Percentiles rank a stretch among this genome's conserved stretches.
Evolutionary conservation across 257 asterid species (phyloP).

Genomic region (Marsdenia floribunda): DNA sequence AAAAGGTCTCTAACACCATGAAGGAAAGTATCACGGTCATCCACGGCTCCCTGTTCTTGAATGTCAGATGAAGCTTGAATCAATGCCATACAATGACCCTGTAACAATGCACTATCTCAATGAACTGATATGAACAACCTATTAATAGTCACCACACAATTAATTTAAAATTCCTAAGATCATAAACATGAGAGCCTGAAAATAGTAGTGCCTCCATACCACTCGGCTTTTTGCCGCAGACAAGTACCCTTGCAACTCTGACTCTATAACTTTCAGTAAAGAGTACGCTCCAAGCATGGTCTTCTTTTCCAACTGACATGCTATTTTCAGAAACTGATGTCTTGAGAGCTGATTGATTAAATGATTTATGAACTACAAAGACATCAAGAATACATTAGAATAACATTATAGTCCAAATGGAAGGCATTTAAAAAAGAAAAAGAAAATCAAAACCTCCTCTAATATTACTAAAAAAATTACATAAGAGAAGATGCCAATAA

Average conservation of each 20-base stretch:
- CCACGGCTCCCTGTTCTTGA: slow-evolving; percentile 97
- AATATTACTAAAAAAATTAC: background rate
- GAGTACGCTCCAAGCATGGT: slow-evolving; percentile 94
- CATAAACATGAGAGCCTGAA: background rate
- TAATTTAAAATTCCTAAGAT: background rate
- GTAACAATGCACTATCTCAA: slow-evolving; percentile 16
- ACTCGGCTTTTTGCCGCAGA: slow-evolving; percentile 87
- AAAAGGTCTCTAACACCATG: slow-evolving; percentile 96
- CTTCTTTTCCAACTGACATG: slow-evolving; percentile 93
- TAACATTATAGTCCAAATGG: background rate
- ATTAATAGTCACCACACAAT: slow-evolving; percentile 4
- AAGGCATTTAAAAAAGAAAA: background rate
- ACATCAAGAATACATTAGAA: background rate
- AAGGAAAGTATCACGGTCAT: slow-evolving; percentile 89
- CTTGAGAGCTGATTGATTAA: slow-evolving; percentile 78
- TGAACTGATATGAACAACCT: slow-evolving; percentile 7
- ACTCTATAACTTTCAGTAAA: slow-evolving; percentile 81
- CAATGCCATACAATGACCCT: slow-evolving; percentile 84
- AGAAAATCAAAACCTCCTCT: background rate
- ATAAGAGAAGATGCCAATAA: background rate
- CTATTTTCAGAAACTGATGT: slow-evolving; percentile 82
- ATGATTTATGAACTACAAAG: slow-evolving; percentile 84
- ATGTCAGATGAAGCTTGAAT: slow-evolving; percentile 85
- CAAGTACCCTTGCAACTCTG: slow-evolving; percentile 87
- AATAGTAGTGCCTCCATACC: slow-evolving; percentile 42